phyloP scores from a whole-genome alignment of 805 yeast genomes.

The Pichia gijzeniarum region DNA sequence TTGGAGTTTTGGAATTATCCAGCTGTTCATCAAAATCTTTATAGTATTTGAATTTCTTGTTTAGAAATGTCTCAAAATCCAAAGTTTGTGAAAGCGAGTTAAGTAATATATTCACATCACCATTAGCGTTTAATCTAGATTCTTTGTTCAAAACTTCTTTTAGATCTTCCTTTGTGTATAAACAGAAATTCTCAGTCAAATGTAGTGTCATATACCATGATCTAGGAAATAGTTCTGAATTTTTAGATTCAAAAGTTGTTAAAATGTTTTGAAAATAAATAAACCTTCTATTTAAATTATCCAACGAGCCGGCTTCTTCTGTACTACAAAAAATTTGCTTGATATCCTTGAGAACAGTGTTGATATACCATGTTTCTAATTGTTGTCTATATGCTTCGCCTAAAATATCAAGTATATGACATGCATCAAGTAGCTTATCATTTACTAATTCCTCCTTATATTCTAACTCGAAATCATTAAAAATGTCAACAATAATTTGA shows the following conservation, averaged over 20 bases:
- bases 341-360: constrained; percentile 64
- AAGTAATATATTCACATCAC: constrained; percentile 59
- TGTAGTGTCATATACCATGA: constrained; percentile 66
- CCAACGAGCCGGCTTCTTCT: constrained; percentile 94
- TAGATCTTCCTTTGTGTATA: constrained; percentile 62
- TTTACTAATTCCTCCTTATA: constrained; percentile 32
- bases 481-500: constrained; percentile 59
- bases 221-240: constrained; percentile 52
- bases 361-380: constrained; percentile 68
- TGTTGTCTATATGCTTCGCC: constrained; percentile 52
- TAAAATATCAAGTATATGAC: constrained; percentile 61
- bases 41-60: constrained; percentile 50
- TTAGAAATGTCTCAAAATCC: constrained; percentile 75
- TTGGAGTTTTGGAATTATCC: constrained; percentile 22
- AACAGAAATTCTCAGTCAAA: constrained; percentile 58
- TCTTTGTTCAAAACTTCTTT: constrained; percentile 41
- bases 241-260: constrained; percentile 45
- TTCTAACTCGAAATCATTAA: constrained; percentile 61
- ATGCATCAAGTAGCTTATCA: constrained; percentile 50
- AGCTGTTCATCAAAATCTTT: constrained; percentile 29
- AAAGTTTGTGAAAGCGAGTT: constrained; percentile 67
- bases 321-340: constrained; percentile 63
- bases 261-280: constrained; percentile 73
- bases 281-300: constrained; percentile 75
- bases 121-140: constrained; percentile 27